Conservation (phyloP, 306 rosid species). For the Calophaca sinica region DNA sequence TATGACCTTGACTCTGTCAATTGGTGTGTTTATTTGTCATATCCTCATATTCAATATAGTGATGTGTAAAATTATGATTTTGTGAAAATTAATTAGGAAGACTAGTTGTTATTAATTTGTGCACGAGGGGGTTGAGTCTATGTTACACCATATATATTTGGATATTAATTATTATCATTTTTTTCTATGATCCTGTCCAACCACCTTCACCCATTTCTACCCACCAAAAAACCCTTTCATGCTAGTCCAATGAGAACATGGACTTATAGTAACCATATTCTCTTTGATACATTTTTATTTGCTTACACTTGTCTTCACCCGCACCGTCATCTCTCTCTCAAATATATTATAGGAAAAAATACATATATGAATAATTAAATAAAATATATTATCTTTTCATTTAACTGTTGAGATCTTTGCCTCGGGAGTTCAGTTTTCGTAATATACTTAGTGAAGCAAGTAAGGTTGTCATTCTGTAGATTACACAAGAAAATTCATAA, state of each 20-base stretch:
- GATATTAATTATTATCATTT: slow-evolving; percentile 41
- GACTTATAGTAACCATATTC: slow-evolving; percentile 32
- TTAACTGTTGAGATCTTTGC: background rate
- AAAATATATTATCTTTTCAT: slow-evolving; percentile 1
- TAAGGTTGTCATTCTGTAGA: no score
- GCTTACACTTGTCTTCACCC: slow-evolving; percentile 19
- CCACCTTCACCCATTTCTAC: slow-evolving; percentile 94
- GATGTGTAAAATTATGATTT: slow-evolving; percentile 6
- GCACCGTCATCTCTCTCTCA: slow-evolving; percentile 39
- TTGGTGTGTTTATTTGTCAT: slow-evolving; percentile 39
- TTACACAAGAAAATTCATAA: no score
- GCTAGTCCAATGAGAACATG: slow-evolving; percentile 60
- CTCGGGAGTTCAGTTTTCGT: background rate
- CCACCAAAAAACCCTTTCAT: slow-evolving; percentile 59
- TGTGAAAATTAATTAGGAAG: slow-evolving; percentile 13
- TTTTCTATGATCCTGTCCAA: slow-evolving; percentile 68
- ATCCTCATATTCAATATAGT: slow-evolving; percentile 36
- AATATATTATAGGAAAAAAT: background rate
- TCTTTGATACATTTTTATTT: slow-evolving; percentile 29
- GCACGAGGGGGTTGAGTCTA: slow-evolving; percentile 62
- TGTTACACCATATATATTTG: slow-evolving; percentile 46
- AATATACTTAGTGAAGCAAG: background rate
- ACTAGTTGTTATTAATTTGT: slow-evolving; percentile 34
- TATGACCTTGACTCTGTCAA: slow-evolving; percentile 47
- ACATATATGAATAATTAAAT: background rate